Base-by-base conservation (phyloP, 1,284 basidiomycete genomes). In the Meira nashicola region DNA sequence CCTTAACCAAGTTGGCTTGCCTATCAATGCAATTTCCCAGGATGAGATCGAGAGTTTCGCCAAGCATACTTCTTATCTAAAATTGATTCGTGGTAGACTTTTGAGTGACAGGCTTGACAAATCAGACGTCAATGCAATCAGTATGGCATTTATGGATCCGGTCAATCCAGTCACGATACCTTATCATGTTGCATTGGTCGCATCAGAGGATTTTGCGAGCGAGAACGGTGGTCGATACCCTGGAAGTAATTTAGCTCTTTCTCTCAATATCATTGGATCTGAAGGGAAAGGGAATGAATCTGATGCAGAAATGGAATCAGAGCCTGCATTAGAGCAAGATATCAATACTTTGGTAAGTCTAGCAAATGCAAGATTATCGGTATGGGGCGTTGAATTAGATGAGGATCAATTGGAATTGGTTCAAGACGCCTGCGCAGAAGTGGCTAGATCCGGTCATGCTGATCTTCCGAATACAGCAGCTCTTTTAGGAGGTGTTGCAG, bases 381-480 rank as follows among this genome's bases (percentile, higher is more conserved):
- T 21, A 23, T 21, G 46, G 12, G 25, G 25, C 17, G 46, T 23
- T 2, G 21, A 21, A 6, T 5, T 48, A 23, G 57, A 54, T 23
- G 47, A 56, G 2, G 50, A 47, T 14, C 23, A 39, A n/a, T 19
- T 40, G 25, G 40, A 66, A 39, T 17, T 59, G 12, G 17, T 53
- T 23, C 23, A 33, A n/a, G 44, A 86, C 39, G 85, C 86, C 21
- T 80, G 88, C 10, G 86, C 86, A 51, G 94, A 97, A 78, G 79
- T 93, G 90, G 64, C 70, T 1, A 87, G 93, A 15, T 84, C 91
- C 1, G 91, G 90, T 1, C 64, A 70, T 40, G 61, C 89, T 0
- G 90, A 94, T 68, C 80, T 97, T 1, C 92, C 94, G 0, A 93
- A 92, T 65, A 93, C 88, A 0, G 90, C 95, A 0, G 92, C 92